phyloP scores from a whole-genome alignment of 73 alveolate genomes.

The Tetrahymena borealis region DNA sequence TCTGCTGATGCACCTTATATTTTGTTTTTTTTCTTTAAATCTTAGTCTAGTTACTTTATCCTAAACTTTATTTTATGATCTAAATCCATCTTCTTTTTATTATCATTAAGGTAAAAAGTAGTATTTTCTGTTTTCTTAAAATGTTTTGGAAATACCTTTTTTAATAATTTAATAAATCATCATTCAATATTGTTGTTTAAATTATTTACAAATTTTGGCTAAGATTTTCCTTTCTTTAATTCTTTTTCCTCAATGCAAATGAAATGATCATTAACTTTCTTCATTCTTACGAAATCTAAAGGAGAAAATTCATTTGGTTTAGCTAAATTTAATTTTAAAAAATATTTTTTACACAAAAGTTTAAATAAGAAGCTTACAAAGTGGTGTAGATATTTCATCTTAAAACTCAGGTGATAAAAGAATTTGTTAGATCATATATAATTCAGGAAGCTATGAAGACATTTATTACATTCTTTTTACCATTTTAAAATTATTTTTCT shows the following conservation, averaged over 20 bases:
- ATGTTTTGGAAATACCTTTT: background rate
- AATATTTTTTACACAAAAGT: background rate
- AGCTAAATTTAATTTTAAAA: background rate
- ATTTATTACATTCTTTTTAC: background rate
- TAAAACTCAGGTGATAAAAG: background rate
- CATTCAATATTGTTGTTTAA: background rate
- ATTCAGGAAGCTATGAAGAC: background rate
- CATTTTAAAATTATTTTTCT: background rate
- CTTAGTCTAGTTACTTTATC: background rate
- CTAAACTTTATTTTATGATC: background rate
- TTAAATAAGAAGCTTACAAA: background rate
- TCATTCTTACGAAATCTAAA: background rate
- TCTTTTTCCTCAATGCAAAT: background rate
- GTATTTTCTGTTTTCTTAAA: background rate
- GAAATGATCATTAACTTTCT: background rate
- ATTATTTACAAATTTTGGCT: background rate
- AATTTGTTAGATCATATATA: background rate
- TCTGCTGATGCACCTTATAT: background rate
- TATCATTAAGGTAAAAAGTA: background rate
- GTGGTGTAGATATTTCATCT: background rate
- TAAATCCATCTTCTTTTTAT: background rate
- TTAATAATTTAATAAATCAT: no score
- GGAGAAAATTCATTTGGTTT: background rate
- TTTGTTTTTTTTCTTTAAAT: background rate
- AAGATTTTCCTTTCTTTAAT: background rate